Conservation (phyloP, 2,329 filamentous ascomycete genomes). For the Blumeriella jaapii region DNA sequence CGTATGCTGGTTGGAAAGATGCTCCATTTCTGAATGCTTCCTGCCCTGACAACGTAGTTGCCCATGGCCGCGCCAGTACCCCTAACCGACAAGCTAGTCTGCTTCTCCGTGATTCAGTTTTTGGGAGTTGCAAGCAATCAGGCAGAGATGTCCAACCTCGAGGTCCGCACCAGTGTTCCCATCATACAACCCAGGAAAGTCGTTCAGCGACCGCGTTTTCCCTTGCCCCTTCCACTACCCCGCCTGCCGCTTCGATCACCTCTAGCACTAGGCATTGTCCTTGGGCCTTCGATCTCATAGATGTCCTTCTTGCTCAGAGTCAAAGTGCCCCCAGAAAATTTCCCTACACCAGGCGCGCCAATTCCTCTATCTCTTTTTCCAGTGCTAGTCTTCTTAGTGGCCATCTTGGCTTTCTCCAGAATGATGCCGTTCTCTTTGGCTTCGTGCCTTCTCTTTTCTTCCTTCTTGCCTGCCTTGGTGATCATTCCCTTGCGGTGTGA, state of each 20-base stretch:
- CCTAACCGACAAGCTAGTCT: no score
- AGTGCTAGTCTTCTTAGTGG: conserved; percentile 29
- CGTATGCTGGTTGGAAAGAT: no score
- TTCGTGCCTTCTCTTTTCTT: conserved; percentile 62
- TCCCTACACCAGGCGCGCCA: conserved; percentile 69
- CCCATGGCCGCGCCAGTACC: no score
- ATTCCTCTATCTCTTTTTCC: conserved; percentile 46
- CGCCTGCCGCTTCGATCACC: conserved; percentile 26
- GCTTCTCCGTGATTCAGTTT: no score
- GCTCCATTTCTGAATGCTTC: no score
- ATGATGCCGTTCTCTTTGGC: conserved; percentile 87
- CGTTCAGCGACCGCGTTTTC: conserved; percentile 13
- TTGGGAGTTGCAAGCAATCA: neutral
- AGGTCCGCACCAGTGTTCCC: neutral
- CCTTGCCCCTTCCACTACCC: conserved; percentile 23
- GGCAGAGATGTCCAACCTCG: neutral
- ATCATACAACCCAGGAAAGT: neutral
- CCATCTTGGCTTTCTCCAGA: conserved; percentile 47
- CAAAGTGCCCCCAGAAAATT: conserved; percentile 67
- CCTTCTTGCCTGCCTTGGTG: conserved; percentile 51
- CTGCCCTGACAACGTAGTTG: no score
- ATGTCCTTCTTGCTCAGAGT: conserved; percentile 71
- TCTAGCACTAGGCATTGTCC: conserved; percentile 25
- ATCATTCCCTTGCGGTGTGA: conserved; percentile 74
- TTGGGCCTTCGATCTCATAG: conserved; percentile 49